Evolutionary conservation across 2,329 filamentous ascomycete species (phyloP).

Genomic region (Phialemoniopsis sp.): DNA sequence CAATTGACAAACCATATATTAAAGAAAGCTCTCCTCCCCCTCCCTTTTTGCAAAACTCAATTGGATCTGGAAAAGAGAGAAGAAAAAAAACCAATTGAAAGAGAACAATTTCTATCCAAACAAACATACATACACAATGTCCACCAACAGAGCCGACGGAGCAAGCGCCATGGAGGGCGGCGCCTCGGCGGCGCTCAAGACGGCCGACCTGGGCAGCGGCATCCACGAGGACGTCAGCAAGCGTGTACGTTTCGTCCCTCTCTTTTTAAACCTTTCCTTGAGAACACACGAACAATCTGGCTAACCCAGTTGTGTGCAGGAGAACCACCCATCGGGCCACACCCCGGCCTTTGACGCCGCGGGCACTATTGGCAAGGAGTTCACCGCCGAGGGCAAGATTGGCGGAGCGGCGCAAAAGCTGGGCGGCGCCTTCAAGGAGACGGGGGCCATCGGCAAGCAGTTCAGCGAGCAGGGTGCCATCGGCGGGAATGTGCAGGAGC

Average conservation of each 20-base stretch:
- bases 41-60: too few species aligned
- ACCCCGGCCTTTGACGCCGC: not conserved
- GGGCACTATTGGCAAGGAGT: constrained; percentile 2
- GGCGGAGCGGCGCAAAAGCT: constrained; percentile 1
- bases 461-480: not conserved
- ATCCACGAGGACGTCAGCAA: not conserved
- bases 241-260: not conserved
- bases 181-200: constrained; percentile 2
- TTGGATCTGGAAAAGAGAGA: too few species aligned
- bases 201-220: constrained; percentile 1
- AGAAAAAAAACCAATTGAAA: too few species aligned
- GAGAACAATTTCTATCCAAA: too few species aligned
- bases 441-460: not conserved
- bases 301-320: too few species aligned
- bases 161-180: not conserved
- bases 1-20: too few species aligned
- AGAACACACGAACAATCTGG: too few species aligned
- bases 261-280: too few species aligned
- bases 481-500: not conserved
- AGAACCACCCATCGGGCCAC: too few species aligned
- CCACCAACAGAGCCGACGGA: not conserved
- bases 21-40: too few species aligned
- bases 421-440: not conserved
- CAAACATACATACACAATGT: not conserved
- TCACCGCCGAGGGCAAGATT: constrained; percentile 1